Evolutionary conservation across 768 basidiomycete species (phyloP).

Genomic region (Auriculariales sp.): DNA sequence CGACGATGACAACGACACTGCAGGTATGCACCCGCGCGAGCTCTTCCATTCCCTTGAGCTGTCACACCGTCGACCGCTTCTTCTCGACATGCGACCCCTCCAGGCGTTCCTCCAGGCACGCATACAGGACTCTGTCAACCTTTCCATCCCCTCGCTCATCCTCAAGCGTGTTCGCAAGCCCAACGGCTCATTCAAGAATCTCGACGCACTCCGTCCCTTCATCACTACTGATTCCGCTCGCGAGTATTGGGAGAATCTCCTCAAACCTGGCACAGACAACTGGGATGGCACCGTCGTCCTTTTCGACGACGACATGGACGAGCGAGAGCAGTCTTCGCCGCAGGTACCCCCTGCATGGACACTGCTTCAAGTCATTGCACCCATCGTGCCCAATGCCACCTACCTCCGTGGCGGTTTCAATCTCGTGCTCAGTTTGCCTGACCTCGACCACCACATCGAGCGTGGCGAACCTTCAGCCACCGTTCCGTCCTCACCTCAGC

Average conservation of each 20-base stretch:
- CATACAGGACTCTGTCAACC: constrained; percentile 58
- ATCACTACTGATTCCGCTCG: constrained; percentile 69
- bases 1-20: neutral
- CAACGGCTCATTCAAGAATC: constrained; percentile 45
- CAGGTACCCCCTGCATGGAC: constrained; percentile 56
- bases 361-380: constrained; percentile 45
- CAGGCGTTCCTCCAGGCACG: constrained; percentile 49
- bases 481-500: constrained; percentile 1
- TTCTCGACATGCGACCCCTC: constrained; percentile 73
- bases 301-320: constrained; percentile 67
- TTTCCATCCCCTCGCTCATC: constrained; percentile 82
- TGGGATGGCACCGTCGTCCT: constrained; percentile 72
- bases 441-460: constrained; percentile 37
- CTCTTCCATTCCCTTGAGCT: constrained; percentile 16
- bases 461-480: constrained; percentile 17
- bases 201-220: constrained; percentile 63
- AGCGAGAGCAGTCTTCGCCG: constrained; percentile 40
- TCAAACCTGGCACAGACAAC: constrained; percentile 21
- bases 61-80: constrained; percentile 36
- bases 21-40: neutral
- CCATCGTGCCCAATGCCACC: constrained; percentile 30
- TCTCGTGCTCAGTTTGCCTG: constrained; percentile 41
- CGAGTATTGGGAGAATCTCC: constrained; percentile 50
- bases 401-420: constrained; percentile 65
- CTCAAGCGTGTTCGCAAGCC: constrained; percentile 71